Base-by-base conservation (phyloP, 192 early-diverging fungal species). In the Radiomyces spectabilis region DNA sequence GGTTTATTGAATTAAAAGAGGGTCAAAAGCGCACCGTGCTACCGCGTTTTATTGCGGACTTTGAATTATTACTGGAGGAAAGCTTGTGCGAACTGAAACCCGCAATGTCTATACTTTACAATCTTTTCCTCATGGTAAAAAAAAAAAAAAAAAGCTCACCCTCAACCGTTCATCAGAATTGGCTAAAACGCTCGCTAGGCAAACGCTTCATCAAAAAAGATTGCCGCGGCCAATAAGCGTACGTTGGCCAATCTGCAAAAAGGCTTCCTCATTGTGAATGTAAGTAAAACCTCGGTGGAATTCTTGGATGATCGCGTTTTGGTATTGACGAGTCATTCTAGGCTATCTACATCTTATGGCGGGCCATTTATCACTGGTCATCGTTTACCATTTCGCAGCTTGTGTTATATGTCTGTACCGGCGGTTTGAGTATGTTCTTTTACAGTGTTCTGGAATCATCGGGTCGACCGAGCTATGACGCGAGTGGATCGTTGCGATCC, bases 181-280 rank as follows among this genome's bases (percentile, higher is more conserved):
- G n/a, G n/a, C n/a, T n/a, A n/a, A n/a, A n/a, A n/a, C n/a, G n/a
- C n/a, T n/a, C n/a, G 8, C 8, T 71, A 82, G 83, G 83, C 83
- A 38, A 85, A 85, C 58, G 67, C 69, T 13, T 80, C 83, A 30
- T 75, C 79, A 21, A 82, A 83, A 65, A 82, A 82, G 61, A 77
- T 80, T 41, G 74, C 71, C 0, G 72, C 71, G 27, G 63, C 72
- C 16, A 85, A 85, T 65, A 55, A 55, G 24, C 65, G 76, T 59
- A 76, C 72, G 1, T 63, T 85, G 22, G 51, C 69, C 13, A 59
- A 77, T 42, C 71, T 83, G 5, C 78, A 58, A 33, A 72, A 66
- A 22, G 70, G 68, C 19, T 80, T 81, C 52, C 53, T 74, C 29
- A 61, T 45, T 56, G 75, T 79, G 52, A 76, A 77, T 63, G 68